Base-by-base conservation (phyloP, 305 asterid species). In the Solanum chacoense region DNA sequence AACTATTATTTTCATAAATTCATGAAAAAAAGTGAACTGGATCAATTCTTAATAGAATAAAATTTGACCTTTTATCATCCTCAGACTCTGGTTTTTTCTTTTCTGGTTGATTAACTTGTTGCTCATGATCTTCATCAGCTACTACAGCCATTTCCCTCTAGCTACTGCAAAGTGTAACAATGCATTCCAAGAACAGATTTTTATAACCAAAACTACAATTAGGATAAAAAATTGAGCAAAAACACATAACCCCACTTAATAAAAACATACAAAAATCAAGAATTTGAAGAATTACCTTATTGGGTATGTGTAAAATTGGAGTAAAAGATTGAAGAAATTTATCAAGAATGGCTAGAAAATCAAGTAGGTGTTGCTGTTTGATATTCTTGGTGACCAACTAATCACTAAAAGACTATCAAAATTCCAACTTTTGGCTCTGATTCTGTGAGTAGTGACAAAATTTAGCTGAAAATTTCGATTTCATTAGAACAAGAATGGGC, bases 61-160 rank as follows among this genome's bases (percentile, higher is more conserved):
- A 26, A 16, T 20, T 90, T 88, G 87, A 81, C 99, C 98, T 95
- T 91, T 95, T 94, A 45, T 97, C 99, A 88, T 95, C 95, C 88
- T 96, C 98, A 79, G 98, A 92, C 36, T 14, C 32, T 3, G 95
- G 87, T 85, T 95, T 94, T 80, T 93, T 94, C 95, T 94, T 96
- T 86, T 90, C 92, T 45, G 96, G 91, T 80, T 88, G 90, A 45
- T 87, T 77, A 72, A 91, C 92, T 65, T 92, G 94, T 50, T 80
- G 72, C 20, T 29, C 86, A 83, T 50, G 86, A 83, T 83, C 72
- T 77, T 91, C 73, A 42, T 94, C 96, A 88, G 94, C 97, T 34
- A 88, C 94, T 74, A 90, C 91, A 22, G 95, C 96, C 99, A 96
- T 96, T 24, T 73, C 20, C 34, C 74, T 80, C 26, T 42, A 1